Conservation (phyloP, 305 asterid genomes). For the Solanum hybrid region DNA sequence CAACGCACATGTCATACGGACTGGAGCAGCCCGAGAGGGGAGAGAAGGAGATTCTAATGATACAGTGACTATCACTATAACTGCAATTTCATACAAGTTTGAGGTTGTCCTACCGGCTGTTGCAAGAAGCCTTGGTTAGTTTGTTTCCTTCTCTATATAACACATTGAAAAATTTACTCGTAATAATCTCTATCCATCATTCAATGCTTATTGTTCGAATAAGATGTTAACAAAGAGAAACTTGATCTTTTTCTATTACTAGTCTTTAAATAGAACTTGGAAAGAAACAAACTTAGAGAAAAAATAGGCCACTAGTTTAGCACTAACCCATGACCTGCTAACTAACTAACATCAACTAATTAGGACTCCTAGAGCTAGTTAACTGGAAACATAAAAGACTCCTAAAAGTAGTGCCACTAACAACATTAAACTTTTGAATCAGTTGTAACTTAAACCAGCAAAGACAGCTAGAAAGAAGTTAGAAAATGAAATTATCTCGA, state of each 20-base stretch:
- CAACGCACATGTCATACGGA: background rate
- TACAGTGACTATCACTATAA: background rate
- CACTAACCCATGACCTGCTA: background rate
- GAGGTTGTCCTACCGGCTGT: background rate
- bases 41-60: background rate
- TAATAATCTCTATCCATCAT: background rate
- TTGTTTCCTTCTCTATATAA: background rate
- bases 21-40: slow-evolving; percentile 2
- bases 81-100: background rate
- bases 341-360: too few species aligned
- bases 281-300: too few species aligned
- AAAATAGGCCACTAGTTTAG: background rate
- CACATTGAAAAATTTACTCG: background rate
- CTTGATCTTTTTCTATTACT: too few species aligned
- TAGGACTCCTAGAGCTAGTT: too few species aligned
- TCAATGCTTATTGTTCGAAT: background rate
- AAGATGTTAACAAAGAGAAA: too few species aligned
- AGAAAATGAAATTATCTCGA: background rate
- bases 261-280: too few species aligned
- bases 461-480: background rate
- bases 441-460: background rate
- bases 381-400: too few species aligned
- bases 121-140: background rate
- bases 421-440: too few species aligned
- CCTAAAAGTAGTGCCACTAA: too few species aligned